These are phyloP conservation scores for Quercus gilva DNA, from an alignment of 306 rosid species.

Conservation along the genomic window DNA sequence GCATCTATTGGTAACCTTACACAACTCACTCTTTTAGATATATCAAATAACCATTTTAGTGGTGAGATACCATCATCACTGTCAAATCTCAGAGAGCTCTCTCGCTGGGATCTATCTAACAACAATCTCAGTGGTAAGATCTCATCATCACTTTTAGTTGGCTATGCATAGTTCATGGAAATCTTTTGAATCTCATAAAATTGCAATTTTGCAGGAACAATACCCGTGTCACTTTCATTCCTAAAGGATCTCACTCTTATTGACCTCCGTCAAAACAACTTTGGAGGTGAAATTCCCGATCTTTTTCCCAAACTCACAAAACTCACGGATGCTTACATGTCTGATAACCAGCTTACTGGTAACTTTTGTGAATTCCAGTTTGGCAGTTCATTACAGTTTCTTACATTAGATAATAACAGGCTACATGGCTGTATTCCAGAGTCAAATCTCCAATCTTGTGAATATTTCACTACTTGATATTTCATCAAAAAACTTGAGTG, in stretches of 20 bases:
- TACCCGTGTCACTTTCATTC: neutral
- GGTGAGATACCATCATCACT: too few species aligned
- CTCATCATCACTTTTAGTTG: too few species aligned
- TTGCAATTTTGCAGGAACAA: neutral
- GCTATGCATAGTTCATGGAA: too few species aligned
- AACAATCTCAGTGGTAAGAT: too few species aligned
- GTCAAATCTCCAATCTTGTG: slow-evolving; percentile 5
- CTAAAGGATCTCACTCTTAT: slow-evolving; percentile 1
- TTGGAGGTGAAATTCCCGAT: neutral
- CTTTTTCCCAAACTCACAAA: too few species aligned
- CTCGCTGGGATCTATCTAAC: too few species aligned
- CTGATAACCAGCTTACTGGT: neutral
- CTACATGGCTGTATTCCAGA: slow-evolving; percentile 4
- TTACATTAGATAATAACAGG: neutral
- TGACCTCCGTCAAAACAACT: neutral
- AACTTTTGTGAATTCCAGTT: neutral
- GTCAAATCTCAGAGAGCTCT: too few species aligned
- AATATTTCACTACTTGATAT: accelerated
- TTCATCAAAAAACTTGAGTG: slow-evolving; percentile 19
- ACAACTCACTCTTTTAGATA: neutral
- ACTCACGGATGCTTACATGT: too few species aligned
- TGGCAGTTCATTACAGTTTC: neutral
- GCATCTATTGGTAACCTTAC: slow-evolving; percentile 2
- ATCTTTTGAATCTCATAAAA: too few species aligned
- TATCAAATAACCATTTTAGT: accelerated